Percentiles rank a stretch among this genome's conserved stretches.
Evolutionary conservation across 1,139 yeast species (phyloP).

Genomic region (Taiozyma sp.): DNA sequence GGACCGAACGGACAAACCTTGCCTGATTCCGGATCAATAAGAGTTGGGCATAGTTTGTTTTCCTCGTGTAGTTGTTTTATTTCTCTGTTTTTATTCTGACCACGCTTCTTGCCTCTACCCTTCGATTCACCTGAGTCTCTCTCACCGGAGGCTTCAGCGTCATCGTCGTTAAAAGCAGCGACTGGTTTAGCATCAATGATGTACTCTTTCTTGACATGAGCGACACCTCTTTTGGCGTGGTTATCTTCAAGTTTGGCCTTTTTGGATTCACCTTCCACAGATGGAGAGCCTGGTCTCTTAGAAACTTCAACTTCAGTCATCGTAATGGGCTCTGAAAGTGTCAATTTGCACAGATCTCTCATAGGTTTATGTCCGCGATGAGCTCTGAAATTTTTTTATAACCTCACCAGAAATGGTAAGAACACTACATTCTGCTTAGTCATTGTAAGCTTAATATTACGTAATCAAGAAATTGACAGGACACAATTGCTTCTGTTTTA

Average conservation of each 20-base stretch:
- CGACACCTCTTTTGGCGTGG: slow-evolving; percentile 41
- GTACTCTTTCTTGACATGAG: slow-evolving; percentile 62
- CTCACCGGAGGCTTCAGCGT: slow-evolving; percentile 31
- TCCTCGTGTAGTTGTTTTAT: slow-evolving; percentile 66
- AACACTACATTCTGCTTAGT: not conserved
- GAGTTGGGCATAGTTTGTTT: slow-evolving; percentile 61
- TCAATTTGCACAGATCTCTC: not conserved
- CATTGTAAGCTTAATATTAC: not conserved
- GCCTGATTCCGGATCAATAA: slow-evolving; percentile 44
- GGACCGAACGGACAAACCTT: slow-evolving; percentile 64
- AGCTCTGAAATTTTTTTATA: not conserved
- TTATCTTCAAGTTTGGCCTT: slow-evolving; percentile 11
- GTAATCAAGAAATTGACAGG: not conserved
- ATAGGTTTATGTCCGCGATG: not conserved
- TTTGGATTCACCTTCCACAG: slow-evolving; percentile 7
- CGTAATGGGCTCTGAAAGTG: slow-evolving; percentile 29
- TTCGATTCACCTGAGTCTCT: slow-evolving; percentile 44
- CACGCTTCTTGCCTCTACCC: slow-evolving; percentile 54
- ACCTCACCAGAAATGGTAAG: not conserved
- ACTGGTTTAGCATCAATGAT: slow-evolving; percentile 30
- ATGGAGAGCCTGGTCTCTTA: slow-evolving; percentile 20
- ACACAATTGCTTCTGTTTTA: not conserved
- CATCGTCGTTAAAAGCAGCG: slow-evolving; percentile 24
- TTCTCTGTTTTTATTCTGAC: slow-evolving; percentile 89
- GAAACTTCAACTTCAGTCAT: slow-evolving; percentile 22